Evolutionary conservation across 2,329 filamentous ascomycete genomes (phyloP).

Genomic region (Claviceps sp.): DNA sequence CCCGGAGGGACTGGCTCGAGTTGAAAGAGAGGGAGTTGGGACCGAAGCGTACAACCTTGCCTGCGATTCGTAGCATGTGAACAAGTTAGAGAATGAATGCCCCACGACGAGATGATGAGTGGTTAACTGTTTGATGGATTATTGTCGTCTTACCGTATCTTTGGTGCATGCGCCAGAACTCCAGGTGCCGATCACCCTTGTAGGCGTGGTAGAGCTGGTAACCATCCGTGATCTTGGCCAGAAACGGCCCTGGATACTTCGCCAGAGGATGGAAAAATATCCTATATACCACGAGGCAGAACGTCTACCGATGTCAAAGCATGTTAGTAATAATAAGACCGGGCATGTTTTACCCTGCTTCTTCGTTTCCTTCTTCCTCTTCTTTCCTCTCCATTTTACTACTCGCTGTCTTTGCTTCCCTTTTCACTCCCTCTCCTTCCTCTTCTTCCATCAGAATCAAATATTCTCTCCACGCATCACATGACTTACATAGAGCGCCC

Average conservation of each 20-base stretch:
- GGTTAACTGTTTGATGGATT: no score
- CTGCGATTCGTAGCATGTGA: conserved; percentile 17
- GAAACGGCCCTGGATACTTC: conserved; percentile 49
- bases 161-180: conserved; percentile 57
- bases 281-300: conserved; percentile 37
- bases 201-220: conserved; percentile 62
- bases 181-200: conserved; percentile 60
- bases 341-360: no score
- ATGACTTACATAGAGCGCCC: conserved; percentile 27
- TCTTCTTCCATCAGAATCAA: background rate
- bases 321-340: no score
- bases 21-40: conserved; percentile 71
- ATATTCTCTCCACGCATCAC: background rate
- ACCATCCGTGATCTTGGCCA: conserved; percentile 49
- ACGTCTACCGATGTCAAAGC: conserved; percentile 15
- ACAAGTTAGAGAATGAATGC: no score
- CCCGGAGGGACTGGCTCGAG: conserved; percentile 51
- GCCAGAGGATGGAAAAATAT: conserved; percentile 51
- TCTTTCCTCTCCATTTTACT: no score
- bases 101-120: no score
- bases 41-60: conserved; percentile 59
- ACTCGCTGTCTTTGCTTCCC: background rate
- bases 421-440: no score
- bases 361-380: background rate
- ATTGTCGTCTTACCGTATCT: conserved; percentile 43